phyloP scores from a whole-genome alignment of 495 filamentous ascomycete genomes.

The Barbatosphaeria neglecta region DNA sequence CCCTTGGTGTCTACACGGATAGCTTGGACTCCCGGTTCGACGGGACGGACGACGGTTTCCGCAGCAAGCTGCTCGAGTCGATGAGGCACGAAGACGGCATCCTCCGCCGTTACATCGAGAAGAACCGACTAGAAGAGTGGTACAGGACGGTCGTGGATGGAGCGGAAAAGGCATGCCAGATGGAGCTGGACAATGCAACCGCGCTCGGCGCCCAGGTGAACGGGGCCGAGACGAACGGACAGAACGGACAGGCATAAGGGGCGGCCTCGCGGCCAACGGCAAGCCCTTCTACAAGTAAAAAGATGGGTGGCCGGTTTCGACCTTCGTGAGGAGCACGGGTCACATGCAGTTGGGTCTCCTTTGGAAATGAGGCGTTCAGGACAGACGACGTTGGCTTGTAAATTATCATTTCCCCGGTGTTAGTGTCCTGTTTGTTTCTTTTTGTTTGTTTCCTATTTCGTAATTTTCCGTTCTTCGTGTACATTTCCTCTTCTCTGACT shows the following conservation, averaged over 20 bases:
- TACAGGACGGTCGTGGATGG: slow-evolving; percentile 15
- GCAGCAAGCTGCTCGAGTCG: slow-evolving; percentile 35
- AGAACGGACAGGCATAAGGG: not conserved
- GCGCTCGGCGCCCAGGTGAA: not conserved
- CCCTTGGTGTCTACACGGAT: slow-evolving; percentile 40
- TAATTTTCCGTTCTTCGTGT: no score
- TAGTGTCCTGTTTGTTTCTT: no score
- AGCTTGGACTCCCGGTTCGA: slow-evolving; percentile 43
- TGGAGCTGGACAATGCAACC: not conserved
- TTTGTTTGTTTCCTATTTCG: no score
- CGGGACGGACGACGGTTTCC: slow-evolving; percentile 31
- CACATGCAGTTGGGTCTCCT: no score
- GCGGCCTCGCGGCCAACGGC: not conserved
- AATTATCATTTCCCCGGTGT: no score
- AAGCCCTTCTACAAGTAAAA: not conserved
- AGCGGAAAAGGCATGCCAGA: slow-evolving; percentile 14
- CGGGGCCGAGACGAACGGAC: not conserved
- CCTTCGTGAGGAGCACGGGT: no score
- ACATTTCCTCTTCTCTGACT: no score
- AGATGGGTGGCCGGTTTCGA: no score
- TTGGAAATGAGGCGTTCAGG: no score
- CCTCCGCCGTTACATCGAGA: slow-evolving; percentile 42
- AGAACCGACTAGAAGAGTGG: slow-evolving; percentile 50
- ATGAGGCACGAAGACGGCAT: slow-evolving; percentile 46
- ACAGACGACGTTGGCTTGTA: not conserved